phyloP scores from a whole-genome alignment of 2,329 filamentous ascomycete species.

The Tetracladium maxilliforme region DNA sequence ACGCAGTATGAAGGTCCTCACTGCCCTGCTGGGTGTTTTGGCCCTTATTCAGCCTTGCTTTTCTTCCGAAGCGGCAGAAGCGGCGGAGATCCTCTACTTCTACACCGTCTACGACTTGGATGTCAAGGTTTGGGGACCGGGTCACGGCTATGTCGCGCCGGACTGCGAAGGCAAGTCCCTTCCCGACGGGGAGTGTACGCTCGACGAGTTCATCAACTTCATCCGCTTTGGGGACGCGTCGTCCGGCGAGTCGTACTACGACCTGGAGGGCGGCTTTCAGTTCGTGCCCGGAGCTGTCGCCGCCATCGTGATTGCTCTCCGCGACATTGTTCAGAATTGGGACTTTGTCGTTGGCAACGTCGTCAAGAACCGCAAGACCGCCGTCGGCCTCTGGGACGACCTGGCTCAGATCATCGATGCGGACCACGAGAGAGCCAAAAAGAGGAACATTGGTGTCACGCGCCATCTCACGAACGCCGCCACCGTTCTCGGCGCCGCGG shows the following conservation, averaged over 20 bases:
- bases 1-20: not conserved
- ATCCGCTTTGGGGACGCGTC: not conserved
- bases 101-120: slow-evolving; percentile 1
- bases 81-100: not conserved
- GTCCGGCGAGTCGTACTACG: not conserved
- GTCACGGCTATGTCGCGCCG: not conserved
- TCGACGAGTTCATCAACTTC: slow-evolving; percentile 1
- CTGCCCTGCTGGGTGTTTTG: not conserved
- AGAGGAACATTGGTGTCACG: not conserved
- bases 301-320: not conserved
- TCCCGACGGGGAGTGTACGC: not conserved
- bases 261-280: slow-evolving; percentile 1
- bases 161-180: not conserved
- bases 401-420: slow-evolving; percentile 1
- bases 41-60: not conserved
- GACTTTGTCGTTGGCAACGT: not conserved
- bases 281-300: slow-evolving; percentile 1
- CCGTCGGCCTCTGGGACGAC: not conserved
- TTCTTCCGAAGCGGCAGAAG: slow-evolving; percentile 1
- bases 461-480: not conserved
- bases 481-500: not conserved
- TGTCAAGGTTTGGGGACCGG: not conserved
- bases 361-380: not conserved
- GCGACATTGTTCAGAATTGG: not conserved
- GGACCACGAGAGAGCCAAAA: slow-evolving; percentile 1